A percentile compares a stretch with the other conserved stretches of the same genome.
phyloP scores from a whole-genome alignment of 2,329 filamentous ascomycete species.

The Colletotrichum tropicicola region DNA sequence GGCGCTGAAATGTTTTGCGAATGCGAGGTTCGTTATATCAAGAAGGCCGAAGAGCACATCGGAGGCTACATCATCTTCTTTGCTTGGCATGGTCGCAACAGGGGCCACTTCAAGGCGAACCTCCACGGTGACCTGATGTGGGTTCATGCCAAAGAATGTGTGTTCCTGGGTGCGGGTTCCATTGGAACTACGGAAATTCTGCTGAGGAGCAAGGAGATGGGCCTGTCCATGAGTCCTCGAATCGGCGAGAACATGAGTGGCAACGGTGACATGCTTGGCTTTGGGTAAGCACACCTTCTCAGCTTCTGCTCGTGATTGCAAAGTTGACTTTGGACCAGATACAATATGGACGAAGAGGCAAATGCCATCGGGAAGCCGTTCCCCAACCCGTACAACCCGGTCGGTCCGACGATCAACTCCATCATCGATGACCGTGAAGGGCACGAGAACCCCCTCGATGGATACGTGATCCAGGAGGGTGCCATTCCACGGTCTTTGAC shows the following conservation, averaged over 20 bases:
- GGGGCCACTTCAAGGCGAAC: conserved; percentile 62
- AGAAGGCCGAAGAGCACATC: conserved; percentile 53
- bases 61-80: conserved; percentile 72
- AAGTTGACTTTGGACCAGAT: conserved; percentile 46
- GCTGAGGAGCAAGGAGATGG: conserved; percentile 66
- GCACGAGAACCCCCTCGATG: conserved; percentile 64
- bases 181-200: conserved; percentile 74
- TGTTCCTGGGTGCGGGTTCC: conserved; percentile 72
- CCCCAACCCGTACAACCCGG: conserved; percentile 59
- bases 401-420: conserved; percentile 70
- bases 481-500: conserved; percentile 66
- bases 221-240: conserved; percentile 64
- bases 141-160: conserved; percentile 71
- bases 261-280: conserved; percentile 73
- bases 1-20: conserved; percentile 77
- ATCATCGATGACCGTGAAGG: conserved; percentile 67
- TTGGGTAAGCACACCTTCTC: conserved; percentile 53
- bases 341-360: conserved; percentile 65
- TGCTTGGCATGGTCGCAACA: conserved; percentile 68
- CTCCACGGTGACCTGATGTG: conserved; percentile 70
- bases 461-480: conserved; percentile 72
- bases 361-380: conserved; percentile 63
- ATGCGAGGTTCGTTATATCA: conserved; percentile 71
- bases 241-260: conserved; percentile 70
- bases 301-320: background rate